These are phyloP conservation scores for Smithsoniella earleae DNA, from an alignment of 163 green algal genomes.

Conservation along the genomic window DNA sequence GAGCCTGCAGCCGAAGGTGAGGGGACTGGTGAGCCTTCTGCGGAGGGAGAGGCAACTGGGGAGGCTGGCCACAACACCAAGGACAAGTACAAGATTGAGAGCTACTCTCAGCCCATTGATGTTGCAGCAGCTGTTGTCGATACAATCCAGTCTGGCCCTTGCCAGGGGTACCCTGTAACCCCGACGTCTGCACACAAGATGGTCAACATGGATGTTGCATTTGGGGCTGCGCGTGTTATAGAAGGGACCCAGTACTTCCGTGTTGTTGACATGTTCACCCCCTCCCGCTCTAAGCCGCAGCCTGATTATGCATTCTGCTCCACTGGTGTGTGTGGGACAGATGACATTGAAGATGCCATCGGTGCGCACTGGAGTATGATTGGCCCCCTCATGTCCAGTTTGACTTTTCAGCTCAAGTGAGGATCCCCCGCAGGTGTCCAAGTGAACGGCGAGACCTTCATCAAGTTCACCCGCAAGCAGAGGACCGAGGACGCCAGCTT, in stretches of 20 bases:
- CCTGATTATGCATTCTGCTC: conserved; percentile 30
- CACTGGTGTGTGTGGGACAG: not conserved
- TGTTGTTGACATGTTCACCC: conserved; percentile 36
- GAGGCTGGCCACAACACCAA: not conserved
- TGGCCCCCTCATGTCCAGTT: no score
- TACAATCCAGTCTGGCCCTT: not conserved
- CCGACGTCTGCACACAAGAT: not conserved
- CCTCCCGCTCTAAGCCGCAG: conserved; percentile 31
- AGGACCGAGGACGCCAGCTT: not conserved
- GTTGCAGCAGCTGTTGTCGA: not conserved
- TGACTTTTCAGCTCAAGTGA: no score
- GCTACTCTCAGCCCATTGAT: not conserved
- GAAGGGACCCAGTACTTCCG: conserved; percentile 31
- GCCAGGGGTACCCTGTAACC: not conserved
- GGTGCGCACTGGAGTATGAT: no score
- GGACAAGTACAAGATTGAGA: no score
- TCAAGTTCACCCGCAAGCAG: conserved; percentile 30
- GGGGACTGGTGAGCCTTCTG: not conserved
- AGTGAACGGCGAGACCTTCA: conserved; percentile 2
- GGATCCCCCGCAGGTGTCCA: not conserved
- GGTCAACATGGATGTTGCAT: conserved; percentile 30
- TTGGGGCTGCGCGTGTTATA: not conserved
- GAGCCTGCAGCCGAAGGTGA: conserved; percentile 30
- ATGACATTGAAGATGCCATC: conserved; percentile 35
- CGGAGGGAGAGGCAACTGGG: conserved; percentile 8